phyloP scores from a whole-genome alignment of 805 yeast genomes.

The Torulaspora maleeae region DNA sequence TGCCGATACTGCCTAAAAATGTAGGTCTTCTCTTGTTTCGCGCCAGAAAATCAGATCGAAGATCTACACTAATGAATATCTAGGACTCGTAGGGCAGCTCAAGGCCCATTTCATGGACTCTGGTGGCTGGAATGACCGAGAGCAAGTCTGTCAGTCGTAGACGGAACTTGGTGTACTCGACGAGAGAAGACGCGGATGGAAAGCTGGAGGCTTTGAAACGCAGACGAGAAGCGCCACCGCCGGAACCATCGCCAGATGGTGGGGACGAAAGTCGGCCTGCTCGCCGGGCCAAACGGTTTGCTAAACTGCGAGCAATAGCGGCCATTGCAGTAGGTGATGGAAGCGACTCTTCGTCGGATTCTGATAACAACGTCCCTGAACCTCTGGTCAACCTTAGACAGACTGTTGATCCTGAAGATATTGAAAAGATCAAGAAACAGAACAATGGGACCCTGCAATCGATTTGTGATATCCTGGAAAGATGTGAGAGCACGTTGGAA shows the following conservation, averaged over 20 bases:
- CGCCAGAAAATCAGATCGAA: too few species aligned
- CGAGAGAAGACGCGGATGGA: slow-evolving; percentile 3
- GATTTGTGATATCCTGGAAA: neutral
- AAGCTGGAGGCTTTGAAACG: slow-evolving; percentile 9
- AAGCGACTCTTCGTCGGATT: neutral
- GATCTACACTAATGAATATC: too few species aligned
- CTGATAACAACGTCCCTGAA: neutral
- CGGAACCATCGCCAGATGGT: neutral
- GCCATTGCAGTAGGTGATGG: neutral
- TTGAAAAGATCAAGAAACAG: neutral
- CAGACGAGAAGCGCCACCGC: neutral
- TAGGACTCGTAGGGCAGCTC: neutral
- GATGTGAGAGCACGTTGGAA: slow-evolving; percentile 1
- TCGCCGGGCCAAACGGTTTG: neutral
- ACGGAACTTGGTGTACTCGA: slow-evolving; percentile 10
- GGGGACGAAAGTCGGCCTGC: neutral
- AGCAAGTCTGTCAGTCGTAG: slow-evolving; percentile 2
- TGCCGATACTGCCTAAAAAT: too few species aligned
- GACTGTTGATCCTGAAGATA: slow-evolving; percentile 4
- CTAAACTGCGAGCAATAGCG: neutral
- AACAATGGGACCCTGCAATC: neutral
- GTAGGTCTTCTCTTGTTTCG: neutral
- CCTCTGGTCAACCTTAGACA: slow-evolving; percentile 1
- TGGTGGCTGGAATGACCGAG: neutral
- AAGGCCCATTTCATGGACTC: neutral